Base-by-base conservation (phyloP, 148 eudicot species). In the Cornus florida region DNA sequence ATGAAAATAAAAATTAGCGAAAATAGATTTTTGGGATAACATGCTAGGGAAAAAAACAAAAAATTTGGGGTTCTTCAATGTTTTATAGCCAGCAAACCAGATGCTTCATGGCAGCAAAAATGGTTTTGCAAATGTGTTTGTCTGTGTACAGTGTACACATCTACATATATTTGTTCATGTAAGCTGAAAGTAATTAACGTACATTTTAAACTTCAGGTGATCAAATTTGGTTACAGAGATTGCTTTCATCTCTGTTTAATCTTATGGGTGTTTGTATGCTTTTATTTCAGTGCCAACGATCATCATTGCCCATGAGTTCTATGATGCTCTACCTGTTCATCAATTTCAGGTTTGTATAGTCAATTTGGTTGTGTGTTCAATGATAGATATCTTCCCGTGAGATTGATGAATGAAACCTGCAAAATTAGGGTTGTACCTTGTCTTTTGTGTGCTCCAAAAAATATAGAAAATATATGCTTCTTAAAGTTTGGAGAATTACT, bases 311-410 rank as follows among this genome's bases (percentile, higher is more conserved):
- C 99, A 95, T 70, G 98, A 95, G 80, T 95, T 95, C 79, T 95
- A 80, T 80, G 98, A 95, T 84, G 97, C 98, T 75, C 84, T 95
- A 80, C 99, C 99, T 13, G 89, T 95, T 84, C 99, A 93, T 84
- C 99, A 95, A 77, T 93, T 93, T 87, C 99, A 95, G 97, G 97
- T 95, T 85, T 76, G 85, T 85, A 19, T 13, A 23, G 16, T 70
- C 67, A 22, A 39, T 35, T 35, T 23, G 17, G 33, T 32, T 23
- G 22, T 14, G 46, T 10, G 2, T 78, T 24, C 43, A 31, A 19
- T 67, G 67, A 69, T 57, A 73, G 64, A 38, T 24, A 13, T 72
- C 59, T 67, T 38, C 56, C 38, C 13, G 10, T 11, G 4, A 35
- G 1, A 3, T 48, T 48, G 53, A 48, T 48, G 12, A 7, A 48